phyloP scores from a whole-genome alignment of 129 eudicot genomes.

The Sambucus nigra region DNA sequence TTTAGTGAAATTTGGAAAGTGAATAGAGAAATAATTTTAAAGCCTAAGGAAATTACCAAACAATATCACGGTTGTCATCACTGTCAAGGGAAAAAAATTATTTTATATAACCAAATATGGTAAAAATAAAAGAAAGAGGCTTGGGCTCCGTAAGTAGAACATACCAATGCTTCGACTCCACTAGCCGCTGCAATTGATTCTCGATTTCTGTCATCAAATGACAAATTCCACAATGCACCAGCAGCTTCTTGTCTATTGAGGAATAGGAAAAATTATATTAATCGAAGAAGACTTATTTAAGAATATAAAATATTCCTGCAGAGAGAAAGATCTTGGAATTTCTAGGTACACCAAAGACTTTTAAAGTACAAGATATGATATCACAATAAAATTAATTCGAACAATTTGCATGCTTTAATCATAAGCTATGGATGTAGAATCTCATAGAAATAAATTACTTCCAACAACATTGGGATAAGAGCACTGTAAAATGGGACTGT shows the following conservation, averaged over 20 bases:
- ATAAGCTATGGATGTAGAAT: background rate
- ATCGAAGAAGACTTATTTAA: background rate
- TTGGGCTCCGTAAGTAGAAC: slow-evolving; percentile 12
- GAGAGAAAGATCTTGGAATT: background rate
- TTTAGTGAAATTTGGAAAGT: too few relatives aligned
- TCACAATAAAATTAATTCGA: too few relatives aligned
- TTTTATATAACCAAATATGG: too few relatives aligned
- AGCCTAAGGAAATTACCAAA: too few relatives aligned
- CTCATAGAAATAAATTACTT: too few relatives aligned
- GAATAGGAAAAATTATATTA: background rate
- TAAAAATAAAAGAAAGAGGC: slow-evolving; percentile 1
- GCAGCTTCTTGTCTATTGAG: slow-evolving; percentile 91
- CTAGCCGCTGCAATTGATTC: slow-evolving; percentile 92
- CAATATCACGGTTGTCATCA: too few relatives aligned
- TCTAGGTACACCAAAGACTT: background rate
- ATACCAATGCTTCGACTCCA: slow-evolving; percentile 98
- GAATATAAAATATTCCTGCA: background rate
- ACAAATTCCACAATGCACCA: slow-evolving; percentile 95
- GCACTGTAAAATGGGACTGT: too few relatives aligned
- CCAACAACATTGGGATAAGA: too few relatives aligned
- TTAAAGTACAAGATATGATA: background rate
- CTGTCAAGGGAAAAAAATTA: too few relatives aligned
- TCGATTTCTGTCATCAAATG: slow-evolving; percentile 94
- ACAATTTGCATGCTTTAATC: background rate
- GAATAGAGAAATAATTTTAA: too few relatives aligned